phyloP scores from a whole-genome alignment of 495 filamentous ascomycete genomes.

The Choiromyces venosus region DNA sequence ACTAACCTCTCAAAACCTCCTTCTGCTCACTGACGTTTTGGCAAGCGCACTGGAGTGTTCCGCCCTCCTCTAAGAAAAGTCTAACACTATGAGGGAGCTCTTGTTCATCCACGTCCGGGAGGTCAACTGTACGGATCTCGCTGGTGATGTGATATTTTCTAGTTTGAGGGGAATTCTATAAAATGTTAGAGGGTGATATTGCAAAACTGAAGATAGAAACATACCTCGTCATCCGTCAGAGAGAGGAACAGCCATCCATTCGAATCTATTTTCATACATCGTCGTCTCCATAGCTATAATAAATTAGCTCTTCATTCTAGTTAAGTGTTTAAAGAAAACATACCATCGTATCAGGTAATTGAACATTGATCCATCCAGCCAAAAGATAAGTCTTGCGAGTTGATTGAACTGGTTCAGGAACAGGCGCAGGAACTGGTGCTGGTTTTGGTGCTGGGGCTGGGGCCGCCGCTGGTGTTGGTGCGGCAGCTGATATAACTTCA shows the following conservation, averaged over 20 bases:
- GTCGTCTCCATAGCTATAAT: slow-evolving; percentile 36
- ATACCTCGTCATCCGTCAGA: slow-evolving; percentile 40
- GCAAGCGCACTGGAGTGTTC: slow-evolving; percentile 41
- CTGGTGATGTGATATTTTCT: slow-evolving; percentile 37
- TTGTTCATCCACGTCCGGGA: slow-evolving; percentile 43
- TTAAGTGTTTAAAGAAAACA: neutral
- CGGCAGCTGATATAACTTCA: neutral
- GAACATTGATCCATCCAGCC: slow-evolving; percentile 42
- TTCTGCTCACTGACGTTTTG: slow-evolving; percentile 41
- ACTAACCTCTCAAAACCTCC: slow-evolving; percentile 37
- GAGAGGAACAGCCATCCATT: slow-evolving; percentile 40
- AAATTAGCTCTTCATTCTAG: neutral
- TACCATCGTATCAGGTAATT: slow-evolving; percentile 41
- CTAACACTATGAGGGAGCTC: slow-evolving; percentile 42
- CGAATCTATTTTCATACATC: slow-evolving; percentile 40
- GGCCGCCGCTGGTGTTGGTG: slow-evolving; percentile 2
- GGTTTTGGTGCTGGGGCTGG: slow-evolving; percentile 1
- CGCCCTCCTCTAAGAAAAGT: slow-evolving; percentile 37
- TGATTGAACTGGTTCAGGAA: slow-evolving; percentile 14
- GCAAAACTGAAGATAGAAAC: neutral
- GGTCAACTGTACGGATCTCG: slow-evolving; percentile 34
- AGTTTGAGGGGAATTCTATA: slow-evolving; percentile 36
- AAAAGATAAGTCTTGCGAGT: slow-evolving; percentile 34
- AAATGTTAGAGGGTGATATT: slow-evolving; percentile 14
- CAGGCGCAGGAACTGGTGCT: slow-evolving; percentile 12